Base-by-base conservation (phyloP, 306 rosid species). In the Acacia crassicarpa region DNA sequence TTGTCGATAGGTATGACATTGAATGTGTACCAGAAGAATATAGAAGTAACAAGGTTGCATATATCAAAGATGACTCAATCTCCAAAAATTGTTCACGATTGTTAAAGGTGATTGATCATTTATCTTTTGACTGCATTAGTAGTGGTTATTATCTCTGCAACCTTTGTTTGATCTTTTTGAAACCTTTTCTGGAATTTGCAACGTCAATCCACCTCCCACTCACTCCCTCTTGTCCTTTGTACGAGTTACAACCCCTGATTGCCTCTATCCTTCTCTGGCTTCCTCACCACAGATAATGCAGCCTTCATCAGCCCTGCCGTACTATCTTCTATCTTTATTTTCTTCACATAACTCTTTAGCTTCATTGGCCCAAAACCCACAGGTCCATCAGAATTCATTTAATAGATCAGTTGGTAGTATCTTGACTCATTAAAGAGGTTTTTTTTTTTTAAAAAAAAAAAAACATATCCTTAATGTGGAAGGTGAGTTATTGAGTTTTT, bases 1-100 rank as follows among this genome's bases (percentile, higher is more conserved):
- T 95, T 83, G 94, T 91, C 75, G 90, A 95, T 46, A 89, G 88
- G 77, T 95, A 95, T 79, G 99, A 95, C 84, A 78, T 80, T 80
- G 93, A 90, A 15, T 95, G 98, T 84, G 79, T 95, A 62, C 97
- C 94, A 7, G 86, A 85, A 61, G 88, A 82, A 69, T 88, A 79
- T 77, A 91, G 81, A 87, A 89, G 79, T 80, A 89, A 93, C 88
- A 95, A 87, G 90, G 89, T 95, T 78, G 91, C 89, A 46, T 95
- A 89, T 78, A 91, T 93, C 40, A 93, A 86, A 91, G 91, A 93
- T 87, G 85, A 80, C 84, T 92, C 91, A 54, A 75, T 89, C 44
- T 46, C 90, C 44, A 95, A 95, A 90, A 90, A 89, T 67, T 95
- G 99, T 86, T 70, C 96, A 58, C 89, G 91, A 68, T 74, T 78